These are phyloP conservation scores for Prunus yedoensis DNA, from an alignment of 331 rosid species.

Conservation along the genomic window DNA sequence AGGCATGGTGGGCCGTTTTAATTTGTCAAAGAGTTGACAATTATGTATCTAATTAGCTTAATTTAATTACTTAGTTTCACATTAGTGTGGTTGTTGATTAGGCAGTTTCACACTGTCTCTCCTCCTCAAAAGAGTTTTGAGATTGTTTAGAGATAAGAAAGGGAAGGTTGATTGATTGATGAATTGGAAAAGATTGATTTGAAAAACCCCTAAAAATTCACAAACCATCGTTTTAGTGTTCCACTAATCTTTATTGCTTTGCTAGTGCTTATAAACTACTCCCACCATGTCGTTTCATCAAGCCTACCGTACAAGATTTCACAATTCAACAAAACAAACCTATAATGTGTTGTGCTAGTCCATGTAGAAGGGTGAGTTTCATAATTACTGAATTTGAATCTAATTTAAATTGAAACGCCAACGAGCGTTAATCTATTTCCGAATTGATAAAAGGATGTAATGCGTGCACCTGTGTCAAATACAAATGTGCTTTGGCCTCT, in stretches of 20 bases:
- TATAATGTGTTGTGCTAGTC: too few relatives aligned
- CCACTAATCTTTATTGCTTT: constrained; percentile 8
- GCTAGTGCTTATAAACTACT: constrained; percentile 8
- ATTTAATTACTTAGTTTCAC: not conserved
- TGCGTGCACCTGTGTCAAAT: too few relatives aligned
- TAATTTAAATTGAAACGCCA: too few relatives aligned
- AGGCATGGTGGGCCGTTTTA: not conserved
- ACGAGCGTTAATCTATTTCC: too few relatives aligned
- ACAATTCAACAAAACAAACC: too few relatives aligned
- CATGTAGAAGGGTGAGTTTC: too few relatives aligned
- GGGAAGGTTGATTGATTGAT: not conserved
- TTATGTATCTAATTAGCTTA: not conserved
- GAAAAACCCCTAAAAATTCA: not conserved
- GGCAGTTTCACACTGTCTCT: not conserved
- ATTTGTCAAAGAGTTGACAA: not conserved
- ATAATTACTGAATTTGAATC: too few relatives aligned
- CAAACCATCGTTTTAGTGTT: constrained; percentile 10
- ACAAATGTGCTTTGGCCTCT: too few relatives aligned
- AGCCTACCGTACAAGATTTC: not conserved
- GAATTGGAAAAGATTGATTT: not conserved
- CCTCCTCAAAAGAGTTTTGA: not conserved
- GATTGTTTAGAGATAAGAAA: not conserved
- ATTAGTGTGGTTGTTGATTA: not conserved
- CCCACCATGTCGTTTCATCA: not conserved
- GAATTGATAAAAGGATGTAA: not conserved